A percentile compares a stretch with the other conserved stretches of the same genome.
Evolutionary conservation across 2,329 filamentous ascomycete species (phyloP).

Genomic region (Coniochaeta sp.): DNA sequence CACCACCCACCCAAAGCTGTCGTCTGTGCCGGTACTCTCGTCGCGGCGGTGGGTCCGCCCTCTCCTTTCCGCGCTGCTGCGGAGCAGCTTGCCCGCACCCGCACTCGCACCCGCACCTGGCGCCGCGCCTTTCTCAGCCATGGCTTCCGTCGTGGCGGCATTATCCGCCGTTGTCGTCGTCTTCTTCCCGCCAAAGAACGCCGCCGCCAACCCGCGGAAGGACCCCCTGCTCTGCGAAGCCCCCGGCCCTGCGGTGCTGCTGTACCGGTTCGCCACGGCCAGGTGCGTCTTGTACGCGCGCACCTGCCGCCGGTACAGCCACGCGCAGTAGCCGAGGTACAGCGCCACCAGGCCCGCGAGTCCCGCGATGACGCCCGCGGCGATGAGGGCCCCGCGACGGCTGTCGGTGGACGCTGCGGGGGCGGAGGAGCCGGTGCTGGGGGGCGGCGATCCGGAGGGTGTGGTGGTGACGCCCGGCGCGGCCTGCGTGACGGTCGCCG

Average conservation of each 20-base stretch:
- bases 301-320: conserved; percentile 67
- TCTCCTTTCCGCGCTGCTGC: neutral
- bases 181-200: conserved; percentile 17
- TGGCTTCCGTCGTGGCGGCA: neutral
- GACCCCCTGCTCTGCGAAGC: conserved; percentile 23
- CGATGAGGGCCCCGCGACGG: conserved; percentile 30
- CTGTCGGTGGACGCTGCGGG: conserved; percentile 22
- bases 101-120: too few relatives aligned
- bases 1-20: conserved; percentile 13
- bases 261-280: conserved; percentile 53
- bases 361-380: conserved; percentile 54
- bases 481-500: conserved; percentile 33
- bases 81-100: conserved; percentile 4
- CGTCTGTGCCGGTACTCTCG: conserved; percentile 9
- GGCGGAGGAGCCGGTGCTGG: conserved; percentile 16
- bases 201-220: conserved; percentile 18
- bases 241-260: conserved; percentile 30
- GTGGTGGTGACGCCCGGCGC: conserved; percentile 27
- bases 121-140: conserved; percentile 5
- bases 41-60: conserved; percentile 2
- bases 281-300: conserved; percentile 63
- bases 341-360: conserved; percentile 51
- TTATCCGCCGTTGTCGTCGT: conserved; percentile 6
- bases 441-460: conserved; percentile 11
- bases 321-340: conserved; percentile 65